Evolutionary conservation across 768 basidiomycete genomes (phyloP).

Genomic region (Mycena maculata): DNA sequence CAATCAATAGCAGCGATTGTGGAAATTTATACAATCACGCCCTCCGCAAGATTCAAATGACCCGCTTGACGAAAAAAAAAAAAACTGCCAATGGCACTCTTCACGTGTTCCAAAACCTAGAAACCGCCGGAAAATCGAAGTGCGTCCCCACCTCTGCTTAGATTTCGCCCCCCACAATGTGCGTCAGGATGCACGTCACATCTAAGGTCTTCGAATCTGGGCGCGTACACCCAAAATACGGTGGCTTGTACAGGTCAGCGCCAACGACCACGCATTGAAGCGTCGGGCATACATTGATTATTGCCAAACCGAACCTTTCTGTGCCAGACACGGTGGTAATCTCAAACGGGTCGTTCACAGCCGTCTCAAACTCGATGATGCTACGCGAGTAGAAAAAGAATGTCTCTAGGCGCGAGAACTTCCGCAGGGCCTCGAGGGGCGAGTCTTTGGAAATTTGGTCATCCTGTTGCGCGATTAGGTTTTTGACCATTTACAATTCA

Average conservation of each 20-base stretch:
- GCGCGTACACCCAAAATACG: background rate
- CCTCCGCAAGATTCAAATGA: too few species aligned
- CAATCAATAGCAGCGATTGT: too few species aligned
- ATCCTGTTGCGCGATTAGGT: background rate
- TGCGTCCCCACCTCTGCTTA: background rate
- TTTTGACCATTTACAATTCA: background rate
- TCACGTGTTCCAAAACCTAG: conserved; percentile 4
- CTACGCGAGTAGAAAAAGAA: background rate
- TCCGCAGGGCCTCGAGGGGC: background rate
- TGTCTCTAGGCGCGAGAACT: background rate
- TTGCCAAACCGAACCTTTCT: background rate
- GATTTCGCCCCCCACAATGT: background rate
- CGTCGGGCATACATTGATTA: conserved; percentile 1
- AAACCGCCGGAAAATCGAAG: background rate
- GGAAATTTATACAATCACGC: too few species aligned
- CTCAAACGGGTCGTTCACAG: background rate
- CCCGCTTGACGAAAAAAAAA: too few species aligned
- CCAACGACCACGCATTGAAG: conserved; percentile 9
- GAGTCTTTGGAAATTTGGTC: background rate
- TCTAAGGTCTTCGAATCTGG: background rate
- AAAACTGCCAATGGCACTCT: too few species aligned
- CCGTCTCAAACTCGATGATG: background rate
- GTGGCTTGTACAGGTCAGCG: background rate
- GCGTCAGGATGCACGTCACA: background rate
- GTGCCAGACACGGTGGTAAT: background rate